Evolutionary conservation across 1,284 basidiomycete species (phyloP), one percentile per base, ranked within the genome.

Genomic region (Ustilago esculenta): DNA sequence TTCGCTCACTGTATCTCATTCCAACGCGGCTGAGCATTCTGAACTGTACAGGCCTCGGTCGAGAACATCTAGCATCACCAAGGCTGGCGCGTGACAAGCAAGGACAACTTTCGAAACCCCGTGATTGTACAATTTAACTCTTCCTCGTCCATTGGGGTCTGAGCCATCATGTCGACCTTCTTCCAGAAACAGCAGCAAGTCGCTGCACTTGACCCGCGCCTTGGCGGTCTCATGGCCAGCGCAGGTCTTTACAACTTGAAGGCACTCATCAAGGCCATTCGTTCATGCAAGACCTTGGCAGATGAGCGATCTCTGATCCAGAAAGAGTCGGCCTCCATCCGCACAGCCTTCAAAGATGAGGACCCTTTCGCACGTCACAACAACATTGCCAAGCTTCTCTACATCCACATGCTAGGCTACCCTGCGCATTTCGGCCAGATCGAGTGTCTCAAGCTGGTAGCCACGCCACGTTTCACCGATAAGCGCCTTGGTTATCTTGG

Each of bases 351-450:
- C 85, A 90, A 95, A 73, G 94, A 98, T 82, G 96, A 98, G 82
- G 84, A 84, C 45, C 73, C 78, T 24, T 90, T 34, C 91, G 90
- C 83, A 87, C 89, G 94, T 55, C 91, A 98, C 83, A 93, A 98
- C 86, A 97, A 96, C 85, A 90, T 98, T 81, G 94, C 95, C 60
- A 98, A 98, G 83, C 87, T 98, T 20, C 89, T 99, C 67, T 98
- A 99, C 85, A 98, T 99, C 83, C 94, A 98, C 84, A 98, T 99
- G 96, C 90, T 99, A 21, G 96, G 96, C 56, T 98, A 96, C 58
- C 94, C 95, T 4, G 96, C 96, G 25, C 96, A 99, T 83, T 99
- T 98, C 81, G 96, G 96, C 45, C 96, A 99, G 86, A 98, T 99
- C 82, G 96, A 98, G 85, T 99, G 96, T 84, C 86, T 99, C 72